Percentiles rank a stretch among this genome's conserved stretches.
Conservation (phyloP, 192 early-diverging fungal species). For the Chytriomyces sp. region DNA sequence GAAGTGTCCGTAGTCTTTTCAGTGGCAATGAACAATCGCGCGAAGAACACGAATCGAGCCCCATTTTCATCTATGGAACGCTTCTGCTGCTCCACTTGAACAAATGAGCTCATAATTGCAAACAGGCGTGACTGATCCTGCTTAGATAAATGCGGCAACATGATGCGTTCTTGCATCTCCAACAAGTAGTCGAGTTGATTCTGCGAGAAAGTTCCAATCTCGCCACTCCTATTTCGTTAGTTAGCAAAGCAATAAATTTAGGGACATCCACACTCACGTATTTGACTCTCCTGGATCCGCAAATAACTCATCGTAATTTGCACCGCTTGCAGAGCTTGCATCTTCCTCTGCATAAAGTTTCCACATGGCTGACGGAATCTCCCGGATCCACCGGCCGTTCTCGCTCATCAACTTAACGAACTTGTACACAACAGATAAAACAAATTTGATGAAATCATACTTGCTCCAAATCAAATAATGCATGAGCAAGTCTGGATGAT, state of each 20-base stretch:
- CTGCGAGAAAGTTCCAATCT: conserved; percentile 44
- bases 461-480: conserved; percentile 76
- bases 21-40: conserved; percentile 61
- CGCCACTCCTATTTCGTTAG: conserved; percentile 80
- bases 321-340: conserved; percentile 17
- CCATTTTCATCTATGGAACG: conserved; percentile 85
- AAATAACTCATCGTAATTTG: conserved; percentile 61
- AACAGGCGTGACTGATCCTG: conserved; percentile 11
- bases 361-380: conserved; percentile 68
- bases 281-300: conserved; percentile 47
- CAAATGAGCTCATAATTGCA: conserved; percentile 16
- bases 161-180: not conserved
- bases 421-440: conserved; percentile 64
- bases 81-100: conserved; percentile 70
- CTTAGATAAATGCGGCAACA: not conserved
- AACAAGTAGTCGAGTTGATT: conserved; percentile 33
- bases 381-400: conserved; percentile 42
- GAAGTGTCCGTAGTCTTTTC: not conserved
- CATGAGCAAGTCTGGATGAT: conserved; percentile 71
- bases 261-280: conserved; percentile 23
- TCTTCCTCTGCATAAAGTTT: conserved; percentile 51
- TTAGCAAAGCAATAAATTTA: not conserved
- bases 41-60: conserved; percentile 73
- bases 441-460: conserved; percentile 57
- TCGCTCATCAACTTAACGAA: conserved; percentile 63